A percentile compares a stretch with the other conserved stretches of the same genome.
phyloP scores from a whole-genome alignment of 169 alveolate species.

The Pseudocohnilembus persalinus region DNA sequence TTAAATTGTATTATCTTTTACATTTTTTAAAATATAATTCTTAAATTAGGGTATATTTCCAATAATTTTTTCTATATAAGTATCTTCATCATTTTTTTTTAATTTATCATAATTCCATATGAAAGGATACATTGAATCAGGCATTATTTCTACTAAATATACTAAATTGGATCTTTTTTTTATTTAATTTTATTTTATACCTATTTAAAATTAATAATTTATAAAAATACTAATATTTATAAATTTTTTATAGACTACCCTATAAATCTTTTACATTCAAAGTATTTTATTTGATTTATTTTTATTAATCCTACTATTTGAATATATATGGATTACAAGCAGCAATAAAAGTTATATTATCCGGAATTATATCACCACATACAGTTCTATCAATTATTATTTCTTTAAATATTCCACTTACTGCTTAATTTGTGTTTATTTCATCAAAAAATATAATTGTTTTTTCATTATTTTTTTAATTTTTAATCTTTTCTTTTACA shows the following conservation, averaged over 20 bases:
- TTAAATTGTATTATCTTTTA: background rate
- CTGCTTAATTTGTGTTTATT: slow-evolving; percentile 46
- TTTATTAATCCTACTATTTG: background rate
- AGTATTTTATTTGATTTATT: too few relatives aligned
- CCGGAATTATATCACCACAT: slow-evolving; percentile 23
- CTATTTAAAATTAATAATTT: too few relatives aligned
- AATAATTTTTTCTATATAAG: background rate
- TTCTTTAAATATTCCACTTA: slow-evolving; percentile 54
- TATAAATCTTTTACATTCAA: background rate
- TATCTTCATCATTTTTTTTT: background rate
- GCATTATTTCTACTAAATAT: background rate
- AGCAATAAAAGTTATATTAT: slow-evolving; percentile 6
- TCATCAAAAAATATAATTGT: slow-evolving; percentile 49
- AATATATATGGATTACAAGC: slow-evolving; percentile 9
- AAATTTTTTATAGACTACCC: background rate
- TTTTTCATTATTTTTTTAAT: slow-evolving; percentile 1
- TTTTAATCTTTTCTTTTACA: too few relatives aligned
- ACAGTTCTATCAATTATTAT: slow-evolving; percentile 44
- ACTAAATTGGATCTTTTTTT: background rate
- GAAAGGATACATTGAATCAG: background rate
- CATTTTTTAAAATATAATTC: background rate
- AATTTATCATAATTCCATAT: background rate
- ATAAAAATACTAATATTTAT: background rate
- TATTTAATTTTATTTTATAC: too few relatives aligned
- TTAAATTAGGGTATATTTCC: background rate